These are phyloP conservation scores for Achaetomium macrosporum DNA, from an alignment of 2,329 filamentous ascomycete species.

Conservation along the genomic window DNA sequence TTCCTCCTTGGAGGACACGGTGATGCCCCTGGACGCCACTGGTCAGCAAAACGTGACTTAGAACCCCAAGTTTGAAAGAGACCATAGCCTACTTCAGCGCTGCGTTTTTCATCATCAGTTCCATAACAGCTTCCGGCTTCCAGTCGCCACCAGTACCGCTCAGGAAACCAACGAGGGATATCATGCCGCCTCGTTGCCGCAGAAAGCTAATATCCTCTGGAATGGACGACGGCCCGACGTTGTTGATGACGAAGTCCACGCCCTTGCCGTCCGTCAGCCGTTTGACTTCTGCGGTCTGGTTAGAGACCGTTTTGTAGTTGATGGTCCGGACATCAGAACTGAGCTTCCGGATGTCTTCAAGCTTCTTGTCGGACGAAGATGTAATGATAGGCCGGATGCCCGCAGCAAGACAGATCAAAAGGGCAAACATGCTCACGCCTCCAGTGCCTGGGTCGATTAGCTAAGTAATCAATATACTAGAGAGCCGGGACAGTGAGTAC, in stretches of 20 bases:
- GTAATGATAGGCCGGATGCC: slow-evolving; percentile 27
- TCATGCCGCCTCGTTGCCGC: slow-evolving; percentile 3
- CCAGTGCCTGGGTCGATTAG: slow-evolving; percentile 21
- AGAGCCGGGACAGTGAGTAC: not conserved
- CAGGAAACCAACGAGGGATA: slow-evolving; percentile 20
- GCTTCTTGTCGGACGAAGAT: slow-evolving; percentile 27
- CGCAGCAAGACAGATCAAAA: slow-evolving; percentile 23
- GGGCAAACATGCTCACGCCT: slow-evolving; percentile 27
- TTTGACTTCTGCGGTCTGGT: slow-evolving; percentile 18
- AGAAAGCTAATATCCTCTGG: slow-evolving; percentile 19
- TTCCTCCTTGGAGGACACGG: slow-evolving; percentile 14
- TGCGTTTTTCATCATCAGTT: slow-evolving; percentile 15
- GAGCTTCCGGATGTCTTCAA: slow-evolving; percentile 21
- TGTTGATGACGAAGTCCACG: slow-evolving; percentile 28
- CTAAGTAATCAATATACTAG: not conserved
- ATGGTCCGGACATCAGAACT: slow-evolving; percentile 10
- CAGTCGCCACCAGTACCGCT: slow-evolving; percentile 14
- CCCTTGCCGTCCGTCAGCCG: slow-evolving; percentile 23
- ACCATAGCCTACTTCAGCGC: slow-evolving; percentile 15
- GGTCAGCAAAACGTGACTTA: not conserved
- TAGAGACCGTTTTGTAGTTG: slow-evolving; percentile 25
- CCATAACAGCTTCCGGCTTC: slow-evolving; percentile 14
- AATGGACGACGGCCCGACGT: slow-evolving; percentile 22
- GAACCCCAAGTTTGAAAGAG: not conserved
- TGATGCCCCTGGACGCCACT: slow-evolving; percentile 11